These are phyloP conservation scores for Oryza glaberrima DNA, from an alignment of 176 grass and related monocot species.

Conservation along the genomic window DNA sequence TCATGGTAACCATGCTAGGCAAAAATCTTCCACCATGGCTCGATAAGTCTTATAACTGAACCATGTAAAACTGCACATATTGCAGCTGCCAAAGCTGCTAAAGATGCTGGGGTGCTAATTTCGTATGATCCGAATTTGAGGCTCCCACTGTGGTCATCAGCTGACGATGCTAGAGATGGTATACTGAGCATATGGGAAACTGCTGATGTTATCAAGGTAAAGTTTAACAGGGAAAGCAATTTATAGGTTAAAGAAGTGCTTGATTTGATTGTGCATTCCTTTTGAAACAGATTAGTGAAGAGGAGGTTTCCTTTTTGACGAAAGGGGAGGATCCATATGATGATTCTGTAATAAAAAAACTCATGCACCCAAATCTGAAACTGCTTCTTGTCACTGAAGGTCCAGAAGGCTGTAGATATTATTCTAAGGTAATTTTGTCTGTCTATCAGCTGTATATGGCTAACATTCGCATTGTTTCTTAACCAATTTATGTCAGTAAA, in stretches of 20 bases:
- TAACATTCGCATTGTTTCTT: conserved; percentile 13
- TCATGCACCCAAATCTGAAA: conserved; percentile 86
- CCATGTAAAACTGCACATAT: conserved; percentile 93
- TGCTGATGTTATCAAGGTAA: conserved; percentile 96
- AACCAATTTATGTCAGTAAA: conserved; percentile 13
- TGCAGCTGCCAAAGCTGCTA: conserved; percentile 79
- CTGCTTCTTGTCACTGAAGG: conserved; percentile 97
- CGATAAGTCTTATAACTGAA: conserved; percentile 98
- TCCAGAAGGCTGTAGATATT: conserved; percentile 94
- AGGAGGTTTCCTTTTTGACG: conserved; percentile 93
- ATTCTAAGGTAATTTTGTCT: conserved; percentile 76
- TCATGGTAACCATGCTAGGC: conserved; percentile 57
- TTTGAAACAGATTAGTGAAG: conserved; percentile 84
- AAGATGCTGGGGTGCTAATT: conserved; percentile 87
- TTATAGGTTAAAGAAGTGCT: conserved; percentile 20
- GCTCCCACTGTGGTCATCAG: conserved; percentile 88
- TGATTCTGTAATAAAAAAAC: conserved; percentile 85
- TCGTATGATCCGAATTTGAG: conserved; percentile 97
- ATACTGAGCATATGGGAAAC: conserved; percentile 92
- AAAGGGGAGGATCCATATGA: conserved; percentile 88
- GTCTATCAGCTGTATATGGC: not conserved
- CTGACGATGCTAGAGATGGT: conserved; percentile 87
- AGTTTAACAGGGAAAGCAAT: conserved; percentile 14
- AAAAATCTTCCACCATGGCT: conserved; percentile 95
- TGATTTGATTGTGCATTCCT: conserved; percentile 30